Conservation (phyloP, 75 land plant species). For the Pinus taeda region DNA sequence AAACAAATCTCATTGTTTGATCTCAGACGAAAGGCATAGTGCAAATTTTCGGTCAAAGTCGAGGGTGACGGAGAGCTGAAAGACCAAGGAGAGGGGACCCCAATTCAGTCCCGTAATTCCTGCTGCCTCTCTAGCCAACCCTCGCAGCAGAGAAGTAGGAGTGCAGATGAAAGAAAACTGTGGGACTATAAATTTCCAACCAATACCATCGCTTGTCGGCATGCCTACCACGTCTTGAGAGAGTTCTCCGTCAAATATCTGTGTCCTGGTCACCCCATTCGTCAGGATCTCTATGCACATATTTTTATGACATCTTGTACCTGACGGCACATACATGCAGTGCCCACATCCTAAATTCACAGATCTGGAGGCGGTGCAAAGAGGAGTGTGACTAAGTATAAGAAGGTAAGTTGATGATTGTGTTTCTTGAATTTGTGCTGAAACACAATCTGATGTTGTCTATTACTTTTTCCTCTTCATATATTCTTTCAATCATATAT, state of each 20-base stretch:
- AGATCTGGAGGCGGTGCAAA: constrained; percentile 14
- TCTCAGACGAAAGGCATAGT: background rate
- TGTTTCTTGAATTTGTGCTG: no score
- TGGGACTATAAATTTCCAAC: background rate
- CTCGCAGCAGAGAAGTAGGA: background rate
- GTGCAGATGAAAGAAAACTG: background rate
- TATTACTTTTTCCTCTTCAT: no score
- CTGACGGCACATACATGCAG: background rate
- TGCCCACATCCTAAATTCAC: background rate
- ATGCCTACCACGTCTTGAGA: background rate
- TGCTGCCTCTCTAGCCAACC: background rate
- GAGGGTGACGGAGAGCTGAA: background rate
- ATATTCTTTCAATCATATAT: no score
- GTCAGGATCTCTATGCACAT: background rate
- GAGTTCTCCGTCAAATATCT: no score
- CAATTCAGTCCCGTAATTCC: background rate
- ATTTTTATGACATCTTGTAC: background rate
- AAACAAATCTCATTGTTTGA: background rate
- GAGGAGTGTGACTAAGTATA: constrained; percentile 12
- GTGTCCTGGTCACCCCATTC: no score
- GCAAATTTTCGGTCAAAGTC: background rate
- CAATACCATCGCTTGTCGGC: background rate
- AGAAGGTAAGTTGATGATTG: constrained; percentile 13
- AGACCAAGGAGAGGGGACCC: background rate
- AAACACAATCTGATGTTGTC: no score